Evolutionary conservation across 192 early-diverging fungal genomes (phyloP), one percentile per base, ranked within the genome.

Genomic region (Dispira parvispora): DNA sequence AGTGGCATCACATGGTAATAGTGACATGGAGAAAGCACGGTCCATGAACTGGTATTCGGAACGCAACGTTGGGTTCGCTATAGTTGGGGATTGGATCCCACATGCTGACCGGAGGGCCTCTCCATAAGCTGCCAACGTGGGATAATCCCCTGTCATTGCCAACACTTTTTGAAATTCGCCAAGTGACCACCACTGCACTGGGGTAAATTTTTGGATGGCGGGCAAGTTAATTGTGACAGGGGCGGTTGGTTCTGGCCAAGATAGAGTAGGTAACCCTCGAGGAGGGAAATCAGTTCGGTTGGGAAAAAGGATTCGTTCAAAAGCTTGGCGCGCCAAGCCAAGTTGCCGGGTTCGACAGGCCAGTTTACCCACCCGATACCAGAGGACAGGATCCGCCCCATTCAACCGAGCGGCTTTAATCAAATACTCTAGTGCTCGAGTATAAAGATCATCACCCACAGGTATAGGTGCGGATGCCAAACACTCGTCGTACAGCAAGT

Each of bases 121-220:
- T 0, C 26, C 8, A n/a, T 52, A 52, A 25, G 26, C 10, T 26
- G 21, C 50, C 18, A 52, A 26, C 9, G 50, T 52, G 21, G 20
- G 21, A 26, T 25, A 11, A n/a, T 52, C 50, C 18, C 26, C 50
- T 11, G 26, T 20, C 21, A 26, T 18, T 9, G 10, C 50, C n/a
- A 61, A n/a, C 0, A 61, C 42, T n/a, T n/a, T 20, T n/a, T 23
- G 58, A 14, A 61, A n/a, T 44, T 43, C 42, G 20, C 43, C 20
- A 20, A 44, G 28, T 11, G n/a, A n/a, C 58, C 58, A 45, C 58
- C 58, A 61, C 42, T 61, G 58, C 5, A 44, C 32, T 1, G 58
- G 58, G 10, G 16, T 44, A 44, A 61, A 61, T 11, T 21, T 14
- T n/a, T 20, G 43, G n/a, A 61, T 21, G 8, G 20, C 43, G 10